Conservation (phyloP, 768 basidiomycete species). For the Tricholoma bakamatsutake region DNA sequence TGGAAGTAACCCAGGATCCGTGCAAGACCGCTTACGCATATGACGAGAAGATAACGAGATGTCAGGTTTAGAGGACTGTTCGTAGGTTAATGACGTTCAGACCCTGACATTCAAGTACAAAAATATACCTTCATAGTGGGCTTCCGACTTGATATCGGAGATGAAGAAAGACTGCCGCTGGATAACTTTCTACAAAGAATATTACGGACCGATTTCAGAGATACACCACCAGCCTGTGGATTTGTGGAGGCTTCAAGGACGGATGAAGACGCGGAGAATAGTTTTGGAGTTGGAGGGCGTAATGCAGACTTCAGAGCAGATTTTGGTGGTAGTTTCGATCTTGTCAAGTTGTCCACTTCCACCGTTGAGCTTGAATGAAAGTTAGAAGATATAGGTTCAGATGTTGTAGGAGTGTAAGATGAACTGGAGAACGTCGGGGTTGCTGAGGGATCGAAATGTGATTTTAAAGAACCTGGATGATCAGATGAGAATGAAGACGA, state of each 20-base stretch:
- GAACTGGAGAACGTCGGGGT: not conserved
- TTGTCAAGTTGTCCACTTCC: conserved; percentile 19
- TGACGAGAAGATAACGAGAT: conserved; percentile 5
- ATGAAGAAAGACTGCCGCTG: conserved; percentile 15
- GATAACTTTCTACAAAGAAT: conserved; percentile 24
- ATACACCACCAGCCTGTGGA: conserved; percentile 14
- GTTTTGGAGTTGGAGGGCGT: conserved; percentile 29
- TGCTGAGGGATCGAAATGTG: not conserved
- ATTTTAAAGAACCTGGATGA: not conserved
- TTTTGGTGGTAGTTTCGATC: conserved; percentile 27
- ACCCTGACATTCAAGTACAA: not conserved
- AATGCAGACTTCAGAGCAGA: conserved; percentile 33
- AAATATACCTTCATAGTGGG: conserved; percentile 15
- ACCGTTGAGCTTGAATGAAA: conserved; percentile 9
- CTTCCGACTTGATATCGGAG: conserved; percentile 11
- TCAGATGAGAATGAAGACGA: conserved; percentile 13
- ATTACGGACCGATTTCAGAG: conserved; percentile 26
- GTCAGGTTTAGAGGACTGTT: not conserved
- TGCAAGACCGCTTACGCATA: conserved; percentile 27
- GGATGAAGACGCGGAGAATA: conserved; percentile 10
- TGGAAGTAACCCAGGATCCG: conserved; percentile 25
- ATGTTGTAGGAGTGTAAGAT: not conserved
- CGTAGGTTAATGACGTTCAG: not conserved
- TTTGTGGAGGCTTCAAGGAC: not conserved
- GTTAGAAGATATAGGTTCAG: not conserved